Evolutionary conservation across 176 grass and related monocot species (phyloP).

Genomic region (Ampelocalamus luodianensis): DNA sequence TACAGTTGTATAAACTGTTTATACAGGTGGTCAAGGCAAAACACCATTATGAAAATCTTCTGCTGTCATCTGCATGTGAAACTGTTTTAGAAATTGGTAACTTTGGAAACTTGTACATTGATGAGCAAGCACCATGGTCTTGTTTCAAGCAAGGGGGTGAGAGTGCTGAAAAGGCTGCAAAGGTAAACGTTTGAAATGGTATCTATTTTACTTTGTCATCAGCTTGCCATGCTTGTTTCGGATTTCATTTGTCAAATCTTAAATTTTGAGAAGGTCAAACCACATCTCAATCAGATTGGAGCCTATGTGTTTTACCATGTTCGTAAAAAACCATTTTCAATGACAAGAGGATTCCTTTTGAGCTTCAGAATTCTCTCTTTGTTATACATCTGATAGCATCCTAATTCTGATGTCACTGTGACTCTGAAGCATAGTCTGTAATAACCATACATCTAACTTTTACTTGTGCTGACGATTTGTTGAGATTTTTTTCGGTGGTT

Average conservation of each 20-base stretch:
- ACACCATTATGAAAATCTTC: too few species aligned
- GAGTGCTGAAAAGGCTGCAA: constrained; percentile 71
- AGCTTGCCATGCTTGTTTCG: constrained; percentile 4
- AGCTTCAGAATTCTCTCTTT: too few species aligned
- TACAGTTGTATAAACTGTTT: too few species aligned
- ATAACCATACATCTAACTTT: neutral
- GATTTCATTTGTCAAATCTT: constrained; percentile 9
- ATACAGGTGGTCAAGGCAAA: too few species aligned
- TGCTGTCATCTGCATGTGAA: too few species aligned
- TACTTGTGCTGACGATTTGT: neutral
- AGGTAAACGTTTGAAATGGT: constrained; percentile 54
- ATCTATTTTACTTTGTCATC: neutral
- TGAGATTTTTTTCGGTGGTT: neutral
- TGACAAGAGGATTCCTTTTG: neutral
- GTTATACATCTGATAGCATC: too few species aligned
- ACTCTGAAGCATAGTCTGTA: neutral
- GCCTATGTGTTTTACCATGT: constrained; percentile 1
- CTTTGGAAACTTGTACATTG: constrained; percentile 85
- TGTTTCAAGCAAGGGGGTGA: constrained; percentile 90
- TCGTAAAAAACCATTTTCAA: neutral
- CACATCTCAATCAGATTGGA: neutral
- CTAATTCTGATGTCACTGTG: neutral
- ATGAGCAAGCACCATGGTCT: constrained; percentile 90
- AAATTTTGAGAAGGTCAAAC: constrained; percentile 19
- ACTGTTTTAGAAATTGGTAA: constrained; percentile 83